These are phyloP conservation scores for Phytopythium ostracodes DNA, from an alignment of 352 stramenopile genomes.

Conservation along the genomic window DNA sequence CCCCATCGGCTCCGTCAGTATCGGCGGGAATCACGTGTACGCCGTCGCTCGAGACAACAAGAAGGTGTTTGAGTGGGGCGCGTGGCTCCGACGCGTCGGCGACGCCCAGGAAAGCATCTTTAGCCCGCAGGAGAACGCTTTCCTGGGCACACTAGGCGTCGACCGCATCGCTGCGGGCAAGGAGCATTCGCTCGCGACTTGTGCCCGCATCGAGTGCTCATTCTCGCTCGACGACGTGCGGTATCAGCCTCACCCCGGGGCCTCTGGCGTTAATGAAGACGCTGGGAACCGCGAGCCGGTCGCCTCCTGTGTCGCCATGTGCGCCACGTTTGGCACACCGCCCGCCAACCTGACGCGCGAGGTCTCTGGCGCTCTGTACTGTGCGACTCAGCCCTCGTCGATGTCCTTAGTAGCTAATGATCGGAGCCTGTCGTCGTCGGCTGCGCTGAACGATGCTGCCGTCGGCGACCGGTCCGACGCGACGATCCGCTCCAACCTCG, in stretches of 20 bases:
- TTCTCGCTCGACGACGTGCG: conserved; percentile 33
- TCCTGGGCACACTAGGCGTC: conserved; percentile 41
- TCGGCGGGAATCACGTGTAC: conserved; percentile 72
- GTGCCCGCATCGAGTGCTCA: conserved; percentile 40
- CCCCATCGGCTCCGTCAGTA: conserved; percentile 39
- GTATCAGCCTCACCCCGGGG: conserved; percentile 12
- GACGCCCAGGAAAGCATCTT: conserved; percentile 57
- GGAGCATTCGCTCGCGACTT: conserved; percentile 57
- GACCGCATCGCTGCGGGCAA: conserved; percentile 48
- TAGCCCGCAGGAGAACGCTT: conserved; percentile 34
- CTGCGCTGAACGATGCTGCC: conserved; percentile 24
- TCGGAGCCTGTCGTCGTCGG: conserved; percentile 6
- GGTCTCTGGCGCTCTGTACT: conserved; percentile 30
- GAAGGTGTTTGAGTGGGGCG: conserved; percentile 66
- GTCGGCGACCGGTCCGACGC: conserved; percentile 46
- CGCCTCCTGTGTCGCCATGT: conserved; percentile 26
- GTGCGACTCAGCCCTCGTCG: conserved; percentile 7
- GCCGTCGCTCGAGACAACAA: conserved; percentile 37
- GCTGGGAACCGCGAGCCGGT: conserved; percentile 21
- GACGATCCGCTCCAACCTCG: conserved; percentile 38
- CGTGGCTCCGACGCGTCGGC: conserved; percentile 43
- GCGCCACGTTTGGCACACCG: conserved; percentile 45
- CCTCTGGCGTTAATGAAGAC: conserved; percentile 8
- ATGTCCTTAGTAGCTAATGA: neutral
- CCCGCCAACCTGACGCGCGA: conserved; percentile 37